phyloP scores from a whole-genome alignment of 768 basidiomycete genomes.

The Phlegmacium glaucopus region DNA sequence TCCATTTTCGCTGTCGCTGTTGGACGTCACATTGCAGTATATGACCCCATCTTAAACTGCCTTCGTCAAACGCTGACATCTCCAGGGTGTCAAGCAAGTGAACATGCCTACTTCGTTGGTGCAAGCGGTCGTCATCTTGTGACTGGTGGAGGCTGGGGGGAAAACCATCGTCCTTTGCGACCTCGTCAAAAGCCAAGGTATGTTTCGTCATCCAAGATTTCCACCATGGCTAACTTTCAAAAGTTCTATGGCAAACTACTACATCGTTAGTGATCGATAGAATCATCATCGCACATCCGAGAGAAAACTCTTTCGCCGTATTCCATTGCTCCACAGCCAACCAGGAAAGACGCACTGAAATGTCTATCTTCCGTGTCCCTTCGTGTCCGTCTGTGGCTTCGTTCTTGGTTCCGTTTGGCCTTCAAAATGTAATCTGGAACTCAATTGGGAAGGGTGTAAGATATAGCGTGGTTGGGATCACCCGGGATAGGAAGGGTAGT shows the following conservation, averaged over 20 bases:
- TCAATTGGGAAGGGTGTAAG: constrained; percentile 26
- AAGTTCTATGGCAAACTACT: constrained; percentile 61
- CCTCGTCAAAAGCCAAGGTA: constrained; percentile 59
- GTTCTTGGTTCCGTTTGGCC: constrained; percentile 55
- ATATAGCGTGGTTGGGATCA: constrained; percentile 69
- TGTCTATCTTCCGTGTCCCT: constrained; percentile 45
- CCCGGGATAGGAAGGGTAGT: constrained; percentile 61
- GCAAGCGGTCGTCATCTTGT: constrained; percentile 67
- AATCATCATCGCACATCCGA: constrained; percentile 55
- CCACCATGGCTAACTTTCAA: constrained; percentile 1
- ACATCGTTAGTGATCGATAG: constrained; percentile 33
- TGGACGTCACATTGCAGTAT: constrained; percentile 66
- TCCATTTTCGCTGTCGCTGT: constrained; percentile 79
- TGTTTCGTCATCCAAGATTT: constrained; percentile 16
- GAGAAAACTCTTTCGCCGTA: constrained; percentile 56
- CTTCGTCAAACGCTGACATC: constrained; percentile 58
- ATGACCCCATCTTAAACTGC: constrained; percentile 61
- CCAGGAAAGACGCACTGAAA: constrained; percentile 32
- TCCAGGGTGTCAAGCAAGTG: constrained; percentile 46
- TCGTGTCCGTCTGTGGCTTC: constrained; percentile 44
- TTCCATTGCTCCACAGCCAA: constrained; percentile 36
- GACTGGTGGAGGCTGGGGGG: constrained; percentile 41
- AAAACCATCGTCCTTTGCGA: constrained; percentile 69
- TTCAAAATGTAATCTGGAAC: constrained; percentile 47
- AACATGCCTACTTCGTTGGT: constrained; percentile 65